phyloP scores from a whole-genome alignment of 345 rosid species.

The Geranium brycei region DNA sequence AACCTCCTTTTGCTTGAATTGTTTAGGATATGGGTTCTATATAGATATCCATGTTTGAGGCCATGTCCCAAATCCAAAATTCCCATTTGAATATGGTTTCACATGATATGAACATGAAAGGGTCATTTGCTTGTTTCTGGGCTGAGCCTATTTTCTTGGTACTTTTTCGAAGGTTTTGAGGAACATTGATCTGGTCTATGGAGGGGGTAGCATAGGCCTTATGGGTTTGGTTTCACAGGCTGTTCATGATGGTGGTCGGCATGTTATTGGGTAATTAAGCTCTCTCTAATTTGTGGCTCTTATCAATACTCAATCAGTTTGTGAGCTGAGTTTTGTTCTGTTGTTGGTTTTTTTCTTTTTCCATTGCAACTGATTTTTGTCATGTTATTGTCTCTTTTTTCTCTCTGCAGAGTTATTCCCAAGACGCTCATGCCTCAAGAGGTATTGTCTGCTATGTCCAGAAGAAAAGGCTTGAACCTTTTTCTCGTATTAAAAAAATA shows the following conservation, averaged over 20 bases:
- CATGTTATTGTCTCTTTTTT: slow-evolving; percentile 2
- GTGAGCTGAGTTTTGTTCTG: slow-evolving; percentile 8
- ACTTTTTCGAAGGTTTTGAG: slow-evolving; percentile 58
- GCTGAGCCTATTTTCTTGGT: slow-evolving; percentile 9
- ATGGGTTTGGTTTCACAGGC: slow-evolving; percentile 99
- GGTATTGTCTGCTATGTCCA: slow-evolving; percentile 57
- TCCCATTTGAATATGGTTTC: background rate
- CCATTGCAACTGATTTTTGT: slow-evolving; percentile 32
- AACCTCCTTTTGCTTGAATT: background rate
- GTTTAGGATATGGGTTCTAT: too few relatives aligned
- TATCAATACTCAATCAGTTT: background rate
- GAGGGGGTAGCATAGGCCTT: slow-evolving; percentile 99
- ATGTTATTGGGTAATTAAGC: slow-evolving; percentile 80
- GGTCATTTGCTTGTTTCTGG: slow-evolving; percentile 5
- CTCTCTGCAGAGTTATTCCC: slow-evolving; percentile 80
- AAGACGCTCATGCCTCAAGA: slow-evolving; percentile 99
- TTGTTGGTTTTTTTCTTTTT: slow-evolving; percentile 15
- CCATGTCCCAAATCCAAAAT: too few relatives aligned
- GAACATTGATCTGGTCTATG: slow-evolving; percentile 96
- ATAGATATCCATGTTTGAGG: too few relatives aligned
- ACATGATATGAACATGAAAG: background rate
- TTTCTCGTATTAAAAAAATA: slow-evolving; percentile 7
- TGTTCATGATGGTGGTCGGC: slow-evolving; percentile 99
- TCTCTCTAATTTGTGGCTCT: background rate
- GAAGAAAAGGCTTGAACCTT: slow-evolving; percentile 28